Evolutionary conservation across 805 yeast species (phyloP), one percentile per base, ranked within the genome.

Genomic region (Yamadazyma sp.): DNA sequence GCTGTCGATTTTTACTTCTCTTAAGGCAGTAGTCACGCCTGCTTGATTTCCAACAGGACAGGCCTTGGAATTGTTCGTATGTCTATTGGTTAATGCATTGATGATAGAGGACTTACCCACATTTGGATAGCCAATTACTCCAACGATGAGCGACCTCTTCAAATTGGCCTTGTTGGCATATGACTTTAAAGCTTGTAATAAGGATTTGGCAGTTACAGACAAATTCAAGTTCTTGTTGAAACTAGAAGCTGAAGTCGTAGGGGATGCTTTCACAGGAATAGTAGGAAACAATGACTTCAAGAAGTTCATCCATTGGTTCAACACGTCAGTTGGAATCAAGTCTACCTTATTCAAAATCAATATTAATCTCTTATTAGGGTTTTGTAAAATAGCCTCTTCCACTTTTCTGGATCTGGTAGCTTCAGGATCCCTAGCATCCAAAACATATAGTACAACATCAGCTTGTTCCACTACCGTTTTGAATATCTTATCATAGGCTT

Each of bases 41-140:
- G 99, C 97, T 66, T 85, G 93, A 57, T 95, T 95, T 35, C 99
- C 99, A 21, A 85, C 95, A 11, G 99, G 97, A 59, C 98, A 93
- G 9, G 90, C 91, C 51, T 76, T 78, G 29, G 78, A 70, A 39
- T 73, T 65, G 42, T 82, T 81, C 16, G 42, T 23, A 59, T 86
- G 95, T 62, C 93, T 81, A 37, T 86, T 75, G 3, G 88, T 80
- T 48, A 91, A 71, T 2, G 97, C 84, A 62, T 91, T 91, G 56
- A 91, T 93, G 41, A 93, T 84, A 13, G 96, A 87, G 3, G 96
- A 89, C 60, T 90, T 90, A 54, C 98, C 98, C 37, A 91, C 97
- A 59, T 91, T 91, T 35, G 99, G 99, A 66, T 89, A 91, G 12
- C 99, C 99, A 49, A 91, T 85, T 28, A 91, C 95, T 60, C 99